Evolutionary conservation across 306 rosid genomes (phyloP).

Genomic region (Datisca glomerata): DNA sequence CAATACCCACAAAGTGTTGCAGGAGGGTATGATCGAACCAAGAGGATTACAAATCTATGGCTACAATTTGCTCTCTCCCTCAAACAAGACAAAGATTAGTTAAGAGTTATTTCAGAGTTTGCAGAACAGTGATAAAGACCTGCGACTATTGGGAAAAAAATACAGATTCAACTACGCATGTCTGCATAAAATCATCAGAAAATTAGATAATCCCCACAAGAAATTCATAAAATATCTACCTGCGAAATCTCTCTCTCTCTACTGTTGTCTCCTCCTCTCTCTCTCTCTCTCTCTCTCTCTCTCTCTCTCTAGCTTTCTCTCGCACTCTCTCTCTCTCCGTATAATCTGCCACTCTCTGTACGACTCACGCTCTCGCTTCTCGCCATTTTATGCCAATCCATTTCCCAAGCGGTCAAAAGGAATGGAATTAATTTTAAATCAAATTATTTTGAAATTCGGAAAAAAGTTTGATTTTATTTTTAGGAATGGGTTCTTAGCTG

Average conservation of each 20-base stretch:
- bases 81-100: conserved; percentile 6
- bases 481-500: not conserved
- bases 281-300: conserved; percentile 1
- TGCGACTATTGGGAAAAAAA: no score
- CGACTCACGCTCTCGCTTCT: not conserved
- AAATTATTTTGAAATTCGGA: no score
- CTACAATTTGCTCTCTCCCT: not conserved
- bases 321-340: not conserved
- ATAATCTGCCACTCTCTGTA: conserved; percentile 1
- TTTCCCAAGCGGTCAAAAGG: conserved; percentile 9
- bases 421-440: no score
- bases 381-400: conserved; percentile 1
- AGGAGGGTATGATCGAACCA: not conserved
- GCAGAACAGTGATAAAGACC: conserved; percentile 7
- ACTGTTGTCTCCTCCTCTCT: not conserved
- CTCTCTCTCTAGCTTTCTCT: not conserved
- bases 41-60: conserved; percentile 13
- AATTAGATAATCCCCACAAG: no score
- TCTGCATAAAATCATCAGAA: no score
- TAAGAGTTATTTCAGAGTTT: not conserved
- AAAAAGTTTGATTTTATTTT: not conserved
- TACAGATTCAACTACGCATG: no score
- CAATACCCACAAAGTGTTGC: not conserved
- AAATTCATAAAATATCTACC: not conserved
- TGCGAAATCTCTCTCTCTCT: not conserved